Evolutionary conservation across 2,329 filamentous ascomycete species (phyloP).

Genomic region (Fusarium agapanthi): DNA sequence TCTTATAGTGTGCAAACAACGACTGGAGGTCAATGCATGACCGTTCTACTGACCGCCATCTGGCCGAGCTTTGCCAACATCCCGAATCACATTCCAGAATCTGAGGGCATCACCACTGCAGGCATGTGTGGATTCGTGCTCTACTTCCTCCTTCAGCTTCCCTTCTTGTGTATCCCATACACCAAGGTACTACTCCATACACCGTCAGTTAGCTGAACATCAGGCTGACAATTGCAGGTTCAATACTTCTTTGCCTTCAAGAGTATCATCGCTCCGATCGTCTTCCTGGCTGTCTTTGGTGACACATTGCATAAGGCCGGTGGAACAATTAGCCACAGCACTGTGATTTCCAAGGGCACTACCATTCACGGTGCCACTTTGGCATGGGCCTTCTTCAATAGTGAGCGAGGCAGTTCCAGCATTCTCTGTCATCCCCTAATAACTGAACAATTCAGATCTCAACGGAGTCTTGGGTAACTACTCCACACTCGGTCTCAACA

Average conservation of each 20-base stretch:
- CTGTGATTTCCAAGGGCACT: not conserved
- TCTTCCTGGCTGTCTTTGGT: conserved; percentile 1
- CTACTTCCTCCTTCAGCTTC: conserved; percentile 10
- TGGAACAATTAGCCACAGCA: not conserved
- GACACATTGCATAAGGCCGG: not conserved
- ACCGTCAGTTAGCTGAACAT: rapidly evolving
- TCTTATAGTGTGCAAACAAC: conserved; percentile 1
- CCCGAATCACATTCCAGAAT: not conserved
- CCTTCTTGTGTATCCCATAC: conserved; percentile 1
- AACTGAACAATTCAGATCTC: not conserved
- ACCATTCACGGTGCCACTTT: conserved; percentile 2
- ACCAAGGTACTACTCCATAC: not conserved
- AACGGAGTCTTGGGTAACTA: conserved; percentile 9
- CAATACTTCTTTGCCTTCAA: conserved; percentile 7
- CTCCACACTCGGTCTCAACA: conserved; percentile 1
- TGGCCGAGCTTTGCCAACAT: conserved; percentile 13
- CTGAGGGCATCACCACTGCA: not conserved
- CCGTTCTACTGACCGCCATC: conserved; percentile 1
- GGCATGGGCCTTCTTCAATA: not conserved
- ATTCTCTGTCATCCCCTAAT: not conserved
- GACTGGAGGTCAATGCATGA: conserved; percentile 13
- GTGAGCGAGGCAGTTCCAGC: not conserved
- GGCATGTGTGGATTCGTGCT: not conserved
- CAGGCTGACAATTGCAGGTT: not conserved
- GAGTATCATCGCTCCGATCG: not conserved